Evolutionary conservation across 306 rosid species (phyloP).

Genomic region (Lathyrus aphaca): DNA sequence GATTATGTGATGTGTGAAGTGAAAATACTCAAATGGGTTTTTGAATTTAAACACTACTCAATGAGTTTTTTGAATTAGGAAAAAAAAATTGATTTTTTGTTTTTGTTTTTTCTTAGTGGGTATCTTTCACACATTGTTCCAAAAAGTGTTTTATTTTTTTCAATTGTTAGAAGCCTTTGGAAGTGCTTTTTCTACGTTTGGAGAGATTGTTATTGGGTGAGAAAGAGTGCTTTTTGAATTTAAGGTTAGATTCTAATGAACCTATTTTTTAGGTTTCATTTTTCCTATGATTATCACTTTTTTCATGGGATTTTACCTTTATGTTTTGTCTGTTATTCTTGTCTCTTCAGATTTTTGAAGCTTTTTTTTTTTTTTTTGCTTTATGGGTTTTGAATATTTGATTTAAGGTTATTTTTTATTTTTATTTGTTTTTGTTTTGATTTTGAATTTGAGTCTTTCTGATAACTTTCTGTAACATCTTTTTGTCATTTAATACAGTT

Average conservation of each 20-base stretch:
- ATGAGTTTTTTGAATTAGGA: conserved; percentile 46
- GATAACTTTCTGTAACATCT: conserved; percentile 69
- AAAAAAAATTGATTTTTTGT: no score
- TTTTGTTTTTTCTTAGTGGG: conserved; percentile 55
- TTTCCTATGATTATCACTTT: conserved; percentile 42
- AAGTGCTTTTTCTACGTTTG: conserved; percentile 36
- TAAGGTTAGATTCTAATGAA: conserved; percentile 44
- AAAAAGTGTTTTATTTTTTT: conserved; percentile 44
- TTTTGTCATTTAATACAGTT: conserved; percentile 95
- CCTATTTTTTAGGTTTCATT: conserved; percentile 20
- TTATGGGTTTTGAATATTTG: conserved; percentile 11
- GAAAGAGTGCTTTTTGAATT: conserved; percentile 57
- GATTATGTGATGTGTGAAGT: neutral
- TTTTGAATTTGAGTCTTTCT: conserved; percentile 39
- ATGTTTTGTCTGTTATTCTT: conserved; percentile 56
- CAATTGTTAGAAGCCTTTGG: conserved; percentile 9
- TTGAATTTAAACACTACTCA: conserved; percentile 12
- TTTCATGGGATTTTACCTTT: conserved; percentile 43
- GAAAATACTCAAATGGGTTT: conserved; percentile 26
- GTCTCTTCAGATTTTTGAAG: conserved; percentile 44
- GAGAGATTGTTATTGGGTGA: conserved; percentile 34
- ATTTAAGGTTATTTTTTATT: conserved; percentile 1
- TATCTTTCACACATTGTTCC: conserved; percentile 81
- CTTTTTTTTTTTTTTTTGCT: conserved; percentile 19
- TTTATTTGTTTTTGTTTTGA: conserved; percentile 21